Evolutionary conservation across 2,329 filamentous ascomycete genomes (phyloP).

Genomic region (Penicillium sp.): DNA sequence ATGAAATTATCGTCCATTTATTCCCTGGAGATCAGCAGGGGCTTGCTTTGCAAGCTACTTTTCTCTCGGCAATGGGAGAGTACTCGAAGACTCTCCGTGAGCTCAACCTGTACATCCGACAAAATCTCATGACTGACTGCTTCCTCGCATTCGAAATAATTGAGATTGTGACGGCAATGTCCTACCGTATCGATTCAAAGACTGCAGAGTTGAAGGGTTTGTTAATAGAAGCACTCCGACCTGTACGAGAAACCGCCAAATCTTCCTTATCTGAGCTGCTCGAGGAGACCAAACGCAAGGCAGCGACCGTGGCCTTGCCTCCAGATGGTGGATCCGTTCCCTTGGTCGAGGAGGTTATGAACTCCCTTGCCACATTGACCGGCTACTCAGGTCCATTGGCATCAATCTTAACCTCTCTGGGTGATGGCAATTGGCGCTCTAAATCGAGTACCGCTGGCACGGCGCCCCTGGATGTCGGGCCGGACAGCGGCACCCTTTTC

Average conservation of each 20-base stretch:
- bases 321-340: constrained; percentile 75
- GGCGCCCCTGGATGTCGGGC: constrained; percentile 80
- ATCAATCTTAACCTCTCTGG: constrained; percentile 86
- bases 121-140: constrained; percentile 84
- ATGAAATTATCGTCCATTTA: constrained; percentile 84
- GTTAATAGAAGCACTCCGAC: constrained; percentile 81
- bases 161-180: constrained; percentile 80
- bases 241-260: constrained; percentile 89
- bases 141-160: constrained; percentile 94
- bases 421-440: constrained; percentile 83
- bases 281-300: constrained; percentile 75
- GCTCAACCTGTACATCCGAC: constrained; percentile 84
- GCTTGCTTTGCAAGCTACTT: constrained; percentile 74
- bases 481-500: constrained; percentile 84
- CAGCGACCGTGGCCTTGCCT: constrained; percentile 68
- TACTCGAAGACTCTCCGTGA: constrained; percentile 84
- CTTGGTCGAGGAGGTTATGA: constrained; percentile 81
- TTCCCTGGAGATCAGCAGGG: constrained; percentile 86
- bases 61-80: constrained; percentile 74
- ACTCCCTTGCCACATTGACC: constrained; percentile 80
- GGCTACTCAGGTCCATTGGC: constrained; percentile 82
- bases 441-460: constrained; percentile 65
- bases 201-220: constrained; percentile 84
- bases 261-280: constrained; percentile 78
- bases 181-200: constrained; percentile 73